A percentile compares a stretch with the other conserved stretches of the same genome.
Evolutionary conservation across 768 basidiomycete genomes (phyloP).

Genomic region (Suillus lakei): DNA sequence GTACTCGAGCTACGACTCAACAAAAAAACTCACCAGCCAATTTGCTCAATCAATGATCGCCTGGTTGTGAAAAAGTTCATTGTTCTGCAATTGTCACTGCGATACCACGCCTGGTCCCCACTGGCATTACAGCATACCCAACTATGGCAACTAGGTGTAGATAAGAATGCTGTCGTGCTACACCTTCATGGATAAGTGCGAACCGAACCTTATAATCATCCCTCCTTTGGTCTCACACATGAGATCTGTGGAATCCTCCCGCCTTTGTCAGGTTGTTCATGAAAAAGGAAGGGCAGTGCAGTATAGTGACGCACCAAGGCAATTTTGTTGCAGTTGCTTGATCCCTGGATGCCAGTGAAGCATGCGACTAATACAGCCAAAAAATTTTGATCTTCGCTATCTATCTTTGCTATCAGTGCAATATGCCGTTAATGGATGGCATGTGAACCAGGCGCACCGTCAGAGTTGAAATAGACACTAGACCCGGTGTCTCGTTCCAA

Average conservation of each 20-base stretch:
- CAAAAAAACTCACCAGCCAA: neutral
- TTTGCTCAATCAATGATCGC: neutral
- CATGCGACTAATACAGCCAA: neutral
- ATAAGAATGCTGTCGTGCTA: neutral
- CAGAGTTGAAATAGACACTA: neutral
- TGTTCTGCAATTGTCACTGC: neutral
- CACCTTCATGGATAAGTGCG: neutral
- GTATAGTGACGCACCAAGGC: neutral
- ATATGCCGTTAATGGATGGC: neutral
- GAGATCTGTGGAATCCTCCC: neutral
- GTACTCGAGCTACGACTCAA: neutral
- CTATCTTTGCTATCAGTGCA: constrained; percentile 2
- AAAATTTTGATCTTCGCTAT: neutral
- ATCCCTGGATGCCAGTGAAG: neutral
- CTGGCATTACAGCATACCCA: neutral
- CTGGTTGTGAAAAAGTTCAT: neutral
- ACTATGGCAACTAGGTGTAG: neutral
- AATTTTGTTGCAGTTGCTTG: neutral
- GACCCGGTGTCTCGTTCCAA: neutral
- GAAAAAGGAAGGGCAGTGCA: neutral
- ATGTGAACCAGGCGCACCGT: neutral
- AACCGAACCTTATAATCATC: neutral
- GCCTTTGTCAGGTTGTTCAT: neutral
- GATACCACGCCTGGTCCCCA: neutral
- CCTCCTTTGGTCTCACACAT: neutral